Base-by-base conservation (phyloP, 2,329 filamentous ascomycete species). In the Gnomoniopsis sp. region DNA sequence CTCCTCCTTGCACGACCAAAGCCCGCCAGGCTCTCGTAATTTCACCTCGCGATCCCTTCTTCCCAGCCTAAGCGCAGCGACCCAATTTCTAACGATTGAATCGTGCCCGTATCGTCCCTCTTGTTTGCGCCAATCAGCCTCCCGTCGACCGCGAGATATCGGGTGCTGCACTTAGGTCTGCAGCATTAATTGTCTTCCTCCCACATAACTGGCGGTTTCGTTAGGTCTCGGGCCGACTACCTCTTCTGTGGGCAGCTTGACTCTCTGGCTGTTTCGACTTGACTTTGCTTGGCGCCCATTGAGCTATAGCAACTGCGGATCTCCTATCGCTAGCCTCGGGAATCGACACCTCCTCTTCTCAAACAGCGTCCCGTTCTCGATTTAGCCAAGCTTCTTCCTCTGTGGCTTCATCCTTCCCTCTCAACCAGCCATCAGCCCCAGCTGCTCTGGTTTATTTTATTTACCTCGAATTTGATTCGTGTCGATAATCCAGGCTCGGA, bases 401-500 rank as follows among this genome's bases (percentile, higher is more conserved):
- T 41, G 10, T 21, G 15, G 14, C 19, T n/a, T 6, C 48, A 59
- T 57, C 55, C 22, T 54, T 52, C 47, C 55, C 56, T 56, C 30
- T 30, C 26, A 30, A 4, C 26, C 26, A 30, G 26, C 52, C 54
- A 43, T 53, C 52, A 55, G 58, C 56, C 57, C 52, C 56, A 59
- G 57, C 55, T 57, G 59, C 62, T 63, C 54, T 60, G 65, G 61
- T 62, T 15, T n/a, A 41, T 51, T 53, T 36, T 57, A 56, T 59
- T 43, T 52, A 46, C 55, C 54, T 41, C 48, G 47, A 19, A 19
- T 44, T 17, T 6, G n/a, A 56, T 58, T 33, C 38, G 38, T 55
- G 51, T 59, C 22, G 22, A 55, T 54, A 56, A 54, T 54, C 51
- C 59, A 54, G 54, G 50, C 57, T 30, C 44, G 48, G 41, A 23